Evolutionary conservation across 371 early-diverging fungal genomes (phyloP), one percentile per base, ranked within the genome.

Genomic region (Edhazardia aedis): DNA sequence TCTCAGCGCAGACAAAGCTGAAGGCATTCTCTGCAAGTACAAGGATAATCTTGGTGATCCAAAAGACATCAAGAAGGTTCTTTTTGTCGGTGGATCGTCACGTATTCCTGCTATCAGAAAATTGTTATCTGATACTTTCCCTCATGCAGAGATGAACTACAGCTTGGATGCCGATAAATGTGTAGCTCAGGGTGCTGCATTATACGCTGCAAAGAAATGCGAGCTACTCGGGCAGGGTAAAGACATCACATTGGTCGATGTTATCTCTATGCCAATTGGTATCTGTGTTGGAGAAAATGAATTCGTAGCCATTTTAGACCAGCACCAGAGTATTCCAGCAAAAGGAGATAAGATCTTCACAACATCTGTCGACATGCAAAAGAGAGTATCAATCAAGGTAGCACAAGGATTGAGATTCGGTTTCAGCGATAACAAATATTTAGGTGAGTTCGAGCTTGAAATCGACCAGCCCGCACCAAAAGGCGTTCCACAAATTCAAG

Each of bases 341-440:
- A 82, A 79, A 67, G 80, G 80, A 76, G 77, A 79, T 64, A 81
- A 86, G 75, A 78, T 82, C 60, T 90, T 87, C 77, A 82, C 87
- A 59, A 90, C 91, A 55, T 79, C 83, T 58, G 78, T 78, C 62
- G 91, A 90, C 75, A 84, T 83, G 76, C 88, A 90, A 75, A 79
- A 83, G 56, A 77, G 79, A 47, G 91, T 90, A 48, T 76, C 78
- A 55, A 85, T 90, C 76, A 82, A 80, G 51, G 82, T 90, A 64
- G 84, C 79, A 63, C 85, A 86, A 76, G 91, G 91, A 67, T 83
- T 83, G 68, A 79, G 88, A 73, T 73, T 82, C 47, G 76, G 80
- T 75, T 82, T 84, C 72, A 78, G 79, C 67, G 86, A 86, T 68
- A 90, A 90, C 80, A 79, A 86, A 76, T 72, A 81, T 66, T 76